Evolutionary conservation across 441 rosid genomes (phyloP), one percentile per base, ranked within the genome.

Genomic region (Eutrema salsugineum): DNA sequence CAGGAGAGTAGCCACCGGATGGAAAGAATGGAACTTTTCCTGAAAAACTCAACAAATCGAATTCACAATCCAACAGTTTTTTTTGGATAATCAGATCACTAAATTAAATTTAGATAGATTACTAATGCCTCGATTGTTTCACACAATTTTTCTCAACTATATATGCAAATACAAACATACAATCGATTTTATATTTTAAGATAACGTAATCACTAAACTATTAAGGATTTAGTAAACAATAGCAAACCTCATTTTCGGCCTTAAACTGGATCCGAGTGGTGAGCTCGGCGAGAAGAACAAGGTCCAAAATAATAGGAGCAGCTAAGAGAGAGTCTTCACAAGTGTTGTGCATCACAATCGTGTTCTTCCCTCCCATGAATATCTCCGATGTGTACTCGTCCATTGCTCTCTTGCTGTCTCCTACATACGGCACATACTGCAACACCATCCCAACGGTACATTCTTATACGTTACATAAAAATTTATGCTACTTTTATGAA

Each of bases 321-420:
- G 98, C 98, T 84, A 93, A 79, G 63, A 89, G 94, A 30, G 98
- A 93, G 83, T 91, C 97, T 80, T 93, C 98, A 22, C 98, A 93
- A 0, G 95, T 91, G 84, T 91, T 93, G 86, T 93, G 98, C 77
- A 93, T 62, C 74, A 88, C 97, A 40, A 93, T 91, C 9, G 97
- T 93, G 91, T 20, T 93, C 75, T 72, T 81, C 44, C 98, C 98
- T 63, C 98, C 98, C 94, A 93, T 86, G 91, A 93, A 93, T 56
- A 91, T 93, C 85, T 91, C 97, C 28, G 98, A 93, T 48, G 89
- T 87, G 82, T 91, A 93, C 81, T 93, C 98, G 76, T 93, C 98
- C 98, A 93, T 86, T 28, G 98, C 98, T 66, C 98, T 85, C 90
- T 93, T 93, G 88, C 98, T 93, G 78, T 93, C 98, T n/a, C 81